phyloP scores from a whole-genome alignment of 441 rosid species.

The Pelargonium myrrhifolium region DNA sequence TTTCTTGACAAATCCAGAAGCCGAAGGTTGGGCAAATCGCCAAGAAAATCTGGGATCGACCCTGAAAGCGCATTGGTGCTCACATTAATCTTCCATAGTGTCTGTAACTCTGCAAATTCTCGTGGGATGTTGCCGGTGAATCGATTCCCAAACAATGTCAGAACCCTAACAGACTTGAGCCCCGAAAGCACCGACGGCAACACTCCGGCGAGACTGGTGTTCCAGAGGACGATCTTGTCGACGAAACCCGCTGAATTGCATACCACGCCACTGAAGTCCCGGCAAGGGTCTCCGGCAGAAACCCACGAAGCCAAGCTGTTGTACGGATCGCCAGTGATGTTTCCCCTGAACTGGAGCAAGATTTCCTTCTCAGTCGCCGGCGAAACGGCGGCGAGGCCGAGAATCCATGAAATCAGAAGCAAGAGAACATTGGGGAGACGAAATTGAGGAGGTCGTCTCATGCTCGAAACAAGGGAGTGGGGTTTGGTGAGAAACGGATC shows the following conservation, averaged over 20 bases:
- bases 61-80: constrained; percentile 87
- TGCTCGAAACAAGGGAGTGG: constrained; percentile 39
- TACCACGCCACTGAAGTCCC: constrained; percentile 53
- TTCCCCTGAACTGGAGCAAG: constrained; percentile 73
- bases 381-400: constrained; percentile 32
- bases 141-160: constrained; percentile 79
- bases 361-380: constrained; percentile 59
- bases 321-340: constrained; percentile 60
- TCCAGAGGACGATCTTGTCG: constrained; percentile 86
- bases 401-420: constrained; percentile 28
- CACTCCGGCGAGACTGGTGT: constrained; percentile 60
- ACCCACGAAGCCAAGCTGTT: constrained; percentile 67
- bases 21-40: constrained; percentile 67
- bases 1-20: constrained; percentile 87
- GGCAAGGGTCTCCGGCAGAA: constrained; percentile 48
- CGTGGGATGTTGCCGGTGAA: constrained; percentile 70
- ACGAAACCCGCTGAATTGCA: constrained; percentile 66
- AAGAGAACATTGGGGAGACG: constrained; percentile 38
- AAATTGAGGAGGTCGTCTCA: constrained; percentile 42
- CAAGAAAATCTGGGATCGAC: constrained; percentile 75
- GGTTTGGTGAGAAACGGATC: constrained; percentile 28
- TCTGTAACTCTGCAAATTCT: constrained; percentile 53
- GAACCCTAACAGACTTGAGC: constrained; percentile 56
- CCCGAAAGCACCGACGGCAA: constrained; percentile 64
- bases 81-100: constrained; percentile 85